Percentiles rank a stretch among this genome's conserved stretches.
Evolutionary conservation across 1,284 basidiomycete genomes (phyloP).

Genomic region (Cryptococcus jaspeensis): DNA sequence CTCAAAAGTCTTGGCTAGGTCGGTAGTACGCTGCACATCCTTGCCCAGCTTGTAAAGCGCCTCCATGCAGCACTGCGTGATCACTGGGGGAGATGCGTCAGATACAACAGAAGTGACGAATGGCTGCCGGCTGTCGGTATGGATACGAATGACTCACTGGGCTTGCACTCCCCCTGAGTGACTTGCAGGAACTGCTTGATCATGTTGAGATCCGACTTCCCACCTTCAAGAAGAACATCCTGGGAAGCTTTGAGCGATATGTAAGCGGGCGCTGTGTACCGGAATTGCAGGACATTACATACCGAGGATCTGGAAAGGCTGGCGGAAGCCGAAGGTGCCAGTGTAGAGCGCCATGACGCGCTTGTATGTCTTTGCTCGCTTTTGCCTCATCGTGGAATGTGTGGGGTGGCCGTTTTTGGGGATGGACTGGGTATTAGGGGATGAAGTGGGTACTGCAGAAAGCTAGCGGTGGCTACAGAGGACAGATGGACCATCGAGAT

Average conservation of each 20-base stretch:
- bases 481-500: no score
- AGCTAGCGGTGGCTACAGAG: no score
- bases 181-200: constrained; percentile 68
- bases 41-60: constrained; percentile 80
- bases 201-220: constrained; percentile 69
- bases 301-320: constrained; percentile 88
- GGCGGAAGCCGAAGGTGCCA: constrained; percentile 79
- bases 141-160: constrained; percentile 62
- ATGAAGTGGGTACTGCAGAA: no score
- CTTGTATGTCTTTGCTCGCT: constrained; percentile 85
- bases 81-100: constrained; percentile 62
- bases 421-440: background rate
- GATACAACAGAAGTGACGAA: background rate
- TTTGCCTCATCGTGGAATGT: constrained; percentile 70
- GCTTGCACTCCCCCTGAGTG: constrained; percentile 80
- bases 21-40: constrained; percentile 67
- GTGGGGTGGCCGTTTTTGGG: background rate
- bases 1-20: constrained; percentile 90
- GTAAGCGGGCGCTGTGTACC: background rate
- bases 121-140: no score
- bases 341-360: constrained; percentile 87
- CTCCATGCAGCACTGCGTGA: constrained; percentile 92
- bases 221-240: constrained; percentile 73
- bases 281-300: constrained; percentile 27
- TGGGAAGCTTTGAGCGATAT: constrained; percentile 64